phyloP scores from a whole-genome alignment of 306 rosid species.

The Glycine soja region DNA sequence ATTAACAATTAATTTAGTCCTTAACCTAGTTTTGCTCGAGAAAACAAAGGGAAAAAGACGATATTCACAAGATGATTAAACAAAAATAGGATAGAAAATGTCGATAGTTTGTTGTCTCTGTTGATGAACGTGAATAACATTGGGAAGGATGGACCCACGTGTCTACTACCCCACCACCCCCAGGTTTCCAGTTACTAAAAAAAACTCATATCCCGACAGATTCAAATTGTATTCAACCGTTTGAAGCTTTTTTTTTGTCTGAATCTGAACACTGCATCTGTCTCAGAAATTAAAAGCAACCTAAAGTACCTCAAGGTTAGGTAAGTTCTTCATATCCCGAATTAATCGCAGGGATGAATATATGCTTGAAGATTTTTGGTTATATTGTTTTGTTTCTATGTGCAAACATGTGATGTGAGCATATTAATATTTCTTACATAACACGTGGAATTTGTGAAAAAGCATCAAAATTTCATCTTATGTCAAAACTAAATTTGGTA shows the following conservation, averaged over 20 bases:
- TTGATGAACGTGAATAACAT: slow-evolving; percentile 42
- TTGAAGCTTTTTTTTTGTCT: slow-evolving; percentile 39
- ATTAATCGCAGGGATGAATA: not conserved
- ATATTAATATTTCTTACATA: too few species aligned
- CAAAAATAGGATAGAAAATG: not conserved
- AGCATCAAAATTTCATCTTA: too few species aligned
- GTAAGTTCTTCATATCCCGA: not conserved
- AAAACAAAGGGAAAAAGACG: slow-evolving; percentile 29
- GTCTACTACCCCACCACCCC: slow-evolving; percentile 27
- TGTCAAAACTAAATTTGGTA: too few species aligned
- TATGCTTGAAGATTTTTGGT: too few species aligned
- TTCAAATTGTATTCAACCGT: slow-evolving; percentile 46
- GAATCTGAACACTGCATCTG: slow-evolving; percentile 1
- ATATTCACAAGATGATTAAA: not conserved
- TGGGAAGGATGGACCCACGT: slow-evolving; percentile 49
- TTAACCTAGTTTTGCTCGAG: slow-evolving; percentile 1
- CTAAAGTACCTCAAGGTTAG: not conserved
- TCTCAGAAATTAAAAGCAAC: not conserved
- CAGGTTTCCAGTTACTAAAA: slow-evolving; percentile 11
- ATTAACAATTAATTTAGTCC: not conserved
- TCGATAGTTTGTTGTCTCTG: not conserved
- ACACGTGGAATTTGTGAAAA: too few species aligned
- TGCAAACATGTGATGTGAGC: too few species aligned
- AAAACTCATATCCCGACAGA: slow-evolving; percentile 38
- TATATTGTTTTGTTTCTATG: too few species aligned